Evolutionary conservation across 1,284 basidiomycete genomes (phyloP), one percentile per base, ranked within the genome.

Genomic region (Marasmius tenuissimus): DNA sequence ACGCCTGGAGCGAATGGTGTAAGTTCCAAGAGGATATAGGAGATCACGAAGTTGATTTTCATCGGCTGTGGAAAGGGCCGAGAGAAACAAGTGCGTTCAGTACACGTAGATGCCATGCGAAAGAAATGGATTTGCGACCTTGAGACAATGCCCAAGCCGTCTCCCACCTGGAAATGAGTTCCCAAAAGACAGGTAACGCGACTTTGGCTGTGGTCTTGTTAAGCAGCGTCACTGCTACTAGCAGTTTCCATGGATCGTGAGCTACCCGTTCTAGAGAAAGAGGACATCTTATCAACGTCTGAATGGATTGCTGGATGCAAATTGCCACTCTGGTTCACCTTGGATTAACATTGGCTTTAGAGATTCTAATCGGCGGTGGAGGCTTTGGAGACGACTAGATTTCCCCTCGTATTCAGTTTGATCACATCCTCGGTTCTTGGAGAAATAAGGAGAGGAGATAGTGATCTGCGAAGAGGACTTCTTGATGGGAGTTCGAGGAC

Each of bases 161-260:
- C 1, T 82, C 78, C 85, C 86, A 90, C 34, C 68, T 75, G 6
- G 71, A 64, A 5, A 86, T 68, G 37, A 90, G 72, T 18, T 75
- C 68, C 77, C 81, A 83, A 68, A 89, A 88, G 6, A 82, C 72
- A 3, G 85, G 85, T 33, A 86, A 76, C 10, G 85, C 80, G 27
- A 76, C 66, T 65, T 73, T 79, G n/a, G 81, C 84, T 0, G 78
- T 69, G 0, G 85, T 86, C 70, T 84, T 85, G 68, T 87, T 86
- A 10, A 87, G 75, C 5, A 87, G 73, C 33, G 78, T 84, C 16
- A 81, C 79, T 0, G 81, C 83, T 12, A 86, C 72, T 12, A 87
- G 71, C 8, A 86, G 67, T 65, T 81, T 85, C 83, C 84, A 86
- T 12, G 83, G 81, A 65, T 84, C 78, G 45, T 78, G 63, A 0